A percentile compares a stretch with the other conserved stretches of the same genome.
These are phyloP conservation scores for Mucor saturninus DNA, from an alignment of 371 early-diverging fungal species.

Conservation along the genomic window DNA sequence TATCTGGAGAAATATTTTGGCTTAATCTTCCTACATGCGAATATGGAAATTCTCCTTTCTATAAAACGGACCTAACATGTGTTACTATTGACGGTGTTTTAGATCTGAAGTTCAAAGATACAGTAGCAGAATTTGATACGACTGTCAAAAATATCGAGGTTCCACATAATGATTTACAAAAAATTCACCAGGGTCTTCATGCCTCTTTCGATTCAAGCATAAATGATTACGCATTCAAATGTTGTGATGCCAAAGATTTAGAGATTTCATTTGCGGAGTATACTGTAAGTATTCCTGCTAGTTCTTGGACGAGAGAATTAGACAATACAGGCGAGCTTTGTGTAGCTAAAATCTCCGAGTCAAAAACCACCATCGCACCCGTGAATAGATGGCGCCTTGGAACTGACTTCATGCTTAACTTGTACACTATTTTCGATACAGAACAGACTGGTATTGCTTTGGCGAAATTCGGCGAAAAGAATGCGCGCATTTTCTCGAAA, in stretches of 20 bases:
- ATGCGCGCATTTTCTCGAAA: too few species aligned
- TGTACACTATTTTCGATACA: not conserved
- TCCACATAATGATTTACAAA: not conserved
- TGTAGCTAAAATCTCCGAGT: not conserved
- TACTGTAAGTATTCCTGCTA: constrained; percentile 12
- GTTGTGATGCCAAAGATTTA: constrained; percentile 12
- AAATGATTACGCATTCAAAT: constrained; percentile 5
- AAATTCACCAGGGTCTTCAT: constrained; percentile 1
- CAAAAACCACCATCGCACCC: not conserved
- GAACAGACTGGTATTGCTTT: constrained; percentile 10
- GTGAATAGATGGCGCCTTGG: constrained; percentile 17
- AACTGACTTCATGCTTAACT: constrained; percentile 10
- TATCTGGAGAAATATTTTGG: constrained; percentile 45
- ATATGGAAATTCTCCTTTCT: constrained; percentile 44
- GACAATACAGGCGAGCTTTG: not conserved
- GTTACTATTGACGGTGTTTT: constrained; percentile 37
- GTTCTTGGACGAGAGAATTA: constrained; percentile 7
- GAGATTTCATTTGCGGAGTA: constrained; percentile 3
- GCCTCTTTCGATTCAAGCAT: not conserved
- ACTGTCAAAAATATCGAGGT: constrained; percentile 12
- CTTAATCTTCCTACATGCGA: constrained; percentile 43
- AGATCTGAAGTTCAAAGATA: constrained; percentile 41
- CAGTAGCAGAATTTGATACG: constrained; percentile 40
- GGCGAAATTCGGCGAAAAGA: too few species aligned
- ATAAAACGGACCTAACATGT: constrained; percentile 44